Evolutionary conservation across 257 asterid species (phyloP).

Genomic region (Verbascum thapsus): DNA sequence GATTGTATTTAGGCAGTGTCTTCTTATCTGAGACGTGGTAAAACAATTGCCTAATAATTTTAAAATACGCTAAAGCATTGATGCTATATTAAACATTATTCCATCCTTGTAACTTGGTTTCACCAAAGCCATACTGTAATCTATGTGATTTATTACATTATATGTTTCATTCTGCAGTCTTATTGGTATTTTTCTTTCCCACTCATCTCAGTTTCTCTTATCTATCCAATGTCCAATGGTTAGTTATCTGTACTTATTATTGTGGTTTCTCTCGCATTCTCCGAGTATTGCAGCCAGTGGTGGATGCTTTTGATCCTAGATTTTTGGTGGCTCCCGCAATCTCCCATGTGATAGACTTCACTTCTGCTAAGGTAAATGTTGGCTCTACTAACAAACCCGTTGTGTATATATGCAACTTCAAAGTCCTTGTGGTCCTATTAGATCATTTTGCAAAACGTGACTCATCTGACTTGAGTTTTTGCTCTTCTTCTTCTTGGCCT

Average conservation of each 20-base stretch:
- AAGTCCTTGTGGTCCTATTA: conserved; percentile 5
- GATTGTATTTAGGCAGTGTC: background rate
- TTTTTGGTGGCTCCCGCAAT: conserved; percentile 94
- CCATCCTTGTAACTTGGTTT: conserved; percentile 7
- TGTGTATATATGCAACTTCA: conserved; percentile 14
- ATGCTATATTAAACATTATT: background rate
- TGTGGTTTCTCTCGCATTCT: conserved; percentile 26
- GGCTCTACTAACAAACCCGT: conserved; percentile 6
- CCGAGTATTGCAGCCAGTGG: conserved; percentile 58
- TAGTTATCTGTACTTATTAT: conserved; percentile 9
- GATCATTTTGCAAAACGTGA: background rate
- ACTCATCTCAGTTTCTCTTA: conserved; percentile 20
- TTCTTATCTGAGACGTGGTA: conserved; percentile 1
- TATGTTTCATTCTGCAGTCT: background rate
- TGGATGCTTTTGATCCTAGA: conserved; percentile 97
- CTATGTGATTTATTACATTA: conserved; percentile 13
- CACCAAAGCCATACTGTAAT: background rate
- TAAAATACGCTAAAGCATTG: background rate
- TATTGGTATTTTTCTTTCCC: background rate
- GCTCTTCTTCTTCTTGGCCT: background rate
- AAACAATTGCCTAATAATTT: background rate
- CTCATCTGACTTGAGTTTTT: conserved; percentile 9
- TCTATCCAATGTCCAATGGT: conserved; percentile 7
- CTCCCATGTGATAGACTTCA: conserved; percentile 76
- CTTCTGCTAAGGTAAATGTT: conserved; percentile 50